Evolutionary conservation across 2,329 filamentous ascomycete genomes (phyloP), one percentile per base, ranked within the genome.

Genomic region (Neonectria sp.): DNA sequence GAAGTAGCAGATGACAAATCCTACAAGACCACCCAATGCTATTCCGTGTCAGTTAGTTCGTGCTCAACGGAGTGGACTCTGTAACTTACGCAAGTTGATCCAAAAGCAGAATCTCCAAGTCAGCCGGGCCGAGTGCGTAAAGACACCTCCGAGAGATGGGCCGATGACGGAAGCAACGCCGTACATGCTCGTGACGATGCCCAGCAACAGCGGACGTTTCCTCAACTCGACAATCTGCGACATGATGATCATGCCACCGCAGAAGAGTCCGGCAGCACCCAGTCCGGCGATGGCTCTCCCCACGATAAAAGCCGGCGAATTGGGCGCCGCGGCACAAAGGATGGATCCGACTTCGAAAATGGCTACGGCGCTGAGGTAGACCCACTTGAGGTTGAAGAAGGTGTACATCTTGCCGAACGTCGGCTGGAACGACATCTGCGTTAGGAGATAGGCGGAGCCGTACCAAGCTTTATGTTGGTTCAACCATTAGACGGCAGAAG

Each of bases 231-330:
- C 71, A 9, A 71, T 68, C 11, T 66, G 59, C 0, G 68, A 55
- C 9, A 68, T 31, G 0, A 75, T 67, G 0, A 68, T 68, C 59
- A 74, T 60, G 2, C 69, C 51, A 0, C 71, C 73, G 2, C 69
- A 74, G 55, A 63, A 65, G 0, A 75, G 45, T 0, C 73, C 73
- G 0, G 73, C 60, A 2, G 68, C 71, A 0, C 81, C 82, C 1
- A 80, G 43, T 2, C 81, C 82, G 4, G 81, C 75, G 1, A 84
- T 52, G 0, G 80, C 80, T 21, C 82, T 76, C 0, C 82, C 82
- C 0, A 76, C 68, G n/a, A 84, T 83, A 3, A 84, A 78, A 3
- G 76, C 77, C 6, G 71, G 69, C 1, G 78, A 80, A n/a, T 69
- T 79, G 1, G 78, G 77, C 1, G 77, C 75, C 0, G 69, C 71